phyloP scores from a whole-genome alignment of 495 filamentous ascomycete species.

The Hyaloscypha variabilis region DNA sequence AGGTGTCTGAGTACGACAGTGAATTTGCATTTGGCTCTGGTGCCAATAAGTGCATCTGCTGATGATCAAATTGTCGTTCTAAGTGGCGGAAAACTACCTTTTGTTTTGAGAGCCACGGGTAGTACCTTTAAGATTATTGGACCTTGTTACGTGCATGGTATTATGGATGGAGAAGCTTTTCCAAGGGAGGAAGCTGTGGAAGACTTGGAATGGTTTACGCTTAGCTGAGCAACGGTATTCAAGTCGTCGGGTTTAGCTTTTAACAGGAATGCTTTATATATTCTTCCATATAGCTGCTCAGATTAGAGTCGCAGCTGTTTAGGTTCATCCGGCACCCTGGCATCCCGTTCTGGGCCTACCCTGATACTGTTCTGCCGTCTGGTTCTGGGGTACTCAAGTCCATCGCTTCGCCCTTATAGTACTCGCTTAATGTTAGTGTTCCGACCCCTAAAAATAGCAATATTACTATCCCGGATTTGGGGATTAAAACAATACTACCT shows the following conservation, averaged over 20 bases:
- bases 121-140: neutral
- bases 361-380: no score
- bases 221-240: neutral
- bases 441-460: no score
- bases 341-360: no score
- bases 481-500: no score
- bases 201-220: neutral
- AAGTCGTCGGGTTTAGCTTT: neutral
- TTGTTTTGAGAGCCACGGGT: neutral
- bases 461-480: no score
- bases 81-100: neutral
- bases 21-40: neutral
- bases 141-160: neutral
- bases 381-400: no score
- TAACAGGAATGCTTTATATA: neutral
- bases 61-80: neutral
- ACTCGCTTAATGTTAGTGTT: no score
- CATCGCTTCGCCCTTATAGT: no score
- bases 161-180: neutral
- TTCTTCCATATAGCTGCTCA: no score
- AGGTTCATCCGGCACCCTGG: no score
- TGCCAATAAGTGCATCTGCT: neutral
- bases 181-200: neutral
- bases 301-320: no score
- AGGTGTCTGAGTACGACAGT: neutral